These are phyloP conservation scores for Phytopythium helicoides DNA, from an alignment of 352 stramenopile species.

Conservation along the genomic window DNA sequence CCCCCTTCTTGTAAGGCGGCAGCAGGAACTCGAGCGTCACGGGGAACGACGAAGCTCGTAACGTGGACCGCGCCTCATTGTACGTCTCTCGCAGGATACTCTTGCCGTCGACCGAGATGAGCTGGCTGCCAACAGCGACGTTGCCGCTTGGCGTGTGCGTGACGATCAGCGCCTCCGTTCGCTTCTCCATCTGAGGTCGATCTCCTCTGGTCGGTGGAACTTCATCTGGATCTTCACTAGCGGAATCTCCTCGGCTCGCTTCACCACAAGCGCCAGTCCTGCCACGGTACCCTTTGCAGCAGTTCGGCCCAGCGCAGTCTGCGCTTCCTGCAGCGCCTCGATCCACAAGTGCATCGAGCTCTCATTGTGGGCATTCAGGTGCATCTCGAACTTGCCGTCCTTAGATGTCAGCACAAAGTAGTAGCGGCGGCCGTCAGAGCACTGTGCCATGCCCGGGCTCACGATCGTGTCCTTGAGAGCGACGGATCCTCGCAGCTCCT, in stretches of 20 bases:
- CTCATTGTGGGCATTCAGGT: slow-evolving; percentile 80
- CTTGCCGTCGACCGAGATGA: slow-evolving; percentile 55
- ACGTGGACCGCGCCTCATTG: slow-evolving; percentile 37
- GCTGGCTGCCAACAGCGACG: slow-evolving; percentile 68
- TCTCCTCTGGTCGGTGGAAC: slow-evolving; percentile 60
- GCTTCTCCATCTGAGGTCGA: slow-evolving; percentile 73
- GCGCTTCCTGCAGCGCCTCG: slow-evolving; percentile 75
- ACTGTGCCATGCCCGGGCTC: slow-evolving; percentile 80
- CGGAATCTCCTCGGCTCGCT: slow-evolving; percentile 77
- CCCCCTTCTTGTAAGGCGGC: slow-evolving; percentile 79
- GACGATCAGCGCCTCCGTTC: slow-evolving; percentile 76
- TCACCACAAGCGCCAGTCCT: slow-evolving; percentile 67
- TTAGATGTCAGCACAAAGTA: slow-evolving; percentile 86
- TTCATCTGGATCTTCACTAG: slow-evolving; percentile 57
- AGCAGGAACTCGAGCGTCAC: slow-evolving; percentile 74
- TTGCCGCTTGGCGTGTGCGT: slow-evolving; percentile 40
- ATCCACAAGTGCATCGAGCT: slow-evolving; percentile 87
- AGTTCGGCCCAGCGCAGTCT: slow-evolving; percentile 52
- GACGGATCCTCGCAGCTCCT: slow-evolving; percentile 67
- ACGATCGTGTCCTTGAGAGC: slow-evolving; percentile 78
- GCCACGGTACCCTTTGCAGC: slow-evolving; percentile 53
- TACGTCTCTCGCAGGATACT: slow-evolving; percentile 74
- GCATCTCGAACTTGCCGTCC: slow-evolving; percentile 83
- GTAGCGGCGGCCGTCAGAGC: slow-evolving; percentile 73
- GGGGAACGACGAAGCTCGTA: slow-evolving; percentile 58